A percentile compares a stretch with the other conserved stretches of the same genome.
Conservation (phyloP, 345 rosid species). For the Sonneratia alba region DNA sequence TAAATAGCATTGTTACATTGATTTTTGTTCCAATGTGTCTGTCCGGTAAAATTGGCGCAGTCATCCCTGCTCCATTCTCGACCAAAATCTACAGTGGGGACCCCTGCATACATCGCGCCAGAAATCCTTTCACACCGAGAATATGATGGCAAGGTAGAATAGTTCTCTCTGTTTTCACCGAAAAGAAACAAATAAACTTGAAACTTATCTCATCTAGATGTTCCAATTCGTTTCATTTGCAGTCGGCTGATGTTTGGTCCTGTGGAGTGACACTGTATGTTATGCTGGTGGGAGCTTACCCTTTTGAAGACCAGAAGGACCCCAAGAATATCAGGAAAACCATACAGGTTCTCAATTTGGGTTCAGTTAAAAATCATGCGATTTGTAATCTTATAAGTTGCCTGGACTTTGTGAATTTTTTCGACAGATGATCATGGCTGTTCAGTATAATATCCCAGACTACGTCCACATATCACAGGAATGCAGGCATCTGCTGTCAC, state of each 20-base stretch:
- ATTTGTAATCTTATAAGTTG: too few species aligned
- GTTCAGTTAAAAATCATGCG: not conserved
- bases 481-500: slow-evolving; percentile 72
- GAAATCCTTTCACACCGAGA: not conserved
- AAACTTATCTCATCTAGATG: not conserved
- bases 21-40: not conserved
- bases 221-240: slow-evolving; percentile 2
- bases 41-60: slow-evolving; percentile 20
- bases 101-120: not conserved
- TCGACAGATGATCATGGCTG: slow-evolving; percentile 74
- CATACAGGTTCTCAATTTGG: slow-evolving; percentile 47
- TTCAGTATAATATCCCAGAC: slow-evolving; percentile 85
- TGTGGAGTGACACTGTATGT: slow-evolving; percentile 94
- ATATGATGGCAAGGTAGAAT: not conserved
- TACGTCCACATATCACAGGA: slow-evolving; percentile 75
- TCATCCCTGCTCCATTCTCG: slow-evolving; percentile 82
- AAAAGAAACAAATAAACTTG: too few species aligned
- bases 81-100: slow-evolving; percentile 13
- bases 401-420: slow-evolving; percentile 4
- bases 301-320: slow-evolving; percentile 84
- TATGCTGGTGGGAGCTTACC: slow-evolving; percentile 91
- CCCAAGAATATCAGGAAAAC: slow-evolving; percentile 88
- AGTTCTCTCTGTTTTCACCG: not conserved
- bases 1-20: not conserved
- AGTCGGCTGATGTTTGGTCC: slow-evolving; percentile 97